Evolutionary conservation across 495 filamentous ascomycete genomes (phyloP).

Genomic region (Aspergillus avenaceus): DNA sequence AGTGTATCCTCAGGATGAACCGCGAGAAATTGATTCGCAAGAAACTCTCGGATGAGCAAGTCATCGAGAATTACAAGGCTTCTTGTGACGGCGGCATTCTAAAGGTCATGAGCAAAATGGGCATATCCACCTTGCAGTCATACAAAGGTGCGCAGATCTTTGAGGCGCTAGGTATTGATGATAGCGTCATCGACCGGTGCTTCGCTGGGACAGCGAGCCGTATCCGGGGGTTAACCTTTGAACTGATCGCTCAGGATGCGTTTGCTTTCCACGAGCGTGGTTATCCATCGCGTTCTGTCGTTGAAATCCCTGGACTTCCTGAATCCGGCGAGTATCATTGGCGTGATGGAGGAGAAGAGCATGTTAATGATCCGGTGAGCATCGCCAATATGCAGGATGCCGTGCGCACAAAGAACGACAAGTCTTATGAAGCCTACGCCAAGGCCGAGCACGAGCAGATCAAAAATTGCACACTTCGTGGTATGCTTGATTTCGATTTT

Average conservation of each 20-base stretch:
- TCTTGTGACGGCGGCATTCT: conserved; percentile 97
- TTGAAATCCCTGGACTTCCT: conserved; percentile 76
- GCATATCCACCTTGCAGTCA: conserved; percentile 94
- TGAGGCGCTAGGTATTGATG: conserved; percentile 96
- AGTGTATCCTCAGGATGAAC: conserved; percentile 98
- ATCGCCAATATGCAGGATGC: conserved; percentile 99
- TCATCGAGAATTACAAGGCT: conserved; percentile 96
- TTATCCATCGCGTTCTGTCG: conserved; percentile 77
- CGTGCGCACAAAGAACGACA: conserved; percentile 98
- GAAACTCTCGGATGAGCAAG: conserved; percentile 74
- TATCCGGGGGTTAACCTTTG: conserved; percentile 93
- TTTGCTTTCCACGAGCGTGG: conserved; percentile 96
- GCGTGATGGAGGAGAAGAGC: conserved; percentile 97
- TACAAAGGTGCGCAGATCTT: conserved; percentile 99
- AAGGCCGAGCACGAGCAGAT: conserved; percentile 94
- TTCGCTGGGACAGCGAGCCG: conserved; percentile 95
- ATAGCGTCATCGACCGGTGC: conserved; percentile 91
- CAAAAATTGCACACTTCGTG: conserved; percentile 95
- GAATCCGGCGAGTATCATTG: conserved; percentile 99
- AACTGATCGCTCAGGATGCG: conserved; percentile 92
- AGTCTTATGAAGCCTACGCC: conserved; percentile 98
- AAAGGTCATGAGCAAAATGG: conserved; percentile 99
- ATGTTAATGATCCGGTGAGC: conserved; percentile 91
- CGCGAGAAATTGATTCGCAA: conserved; percentile 91
- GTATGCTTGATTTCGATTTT: conserved; percentile 96